Evolutionary conservation across 2,329 filamentous ascomycete genomes (phyloP).

Genomic region (Fusarium domesticum): DNA sequence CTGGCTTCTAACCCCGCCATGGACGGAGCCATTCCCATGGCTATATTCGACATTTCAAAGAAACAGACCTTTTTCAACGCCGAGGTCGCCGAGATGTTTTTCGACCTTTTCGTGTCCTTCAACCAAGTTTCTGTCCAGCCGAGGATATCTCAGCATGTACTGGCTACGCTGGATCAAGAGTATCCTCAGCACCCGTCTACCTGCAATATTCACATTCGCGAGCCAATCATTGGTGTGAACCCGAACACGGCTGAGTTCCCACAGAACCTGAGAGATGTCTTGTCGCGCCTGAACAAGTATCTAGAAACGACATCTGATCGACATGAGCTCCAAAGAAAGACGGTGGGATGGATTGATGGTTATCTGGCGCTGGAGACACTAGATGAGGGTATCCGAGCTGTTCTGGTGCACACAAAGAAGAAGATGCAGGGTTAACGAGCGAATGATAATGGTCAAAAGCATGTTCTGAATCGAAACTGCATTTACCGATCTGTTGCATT

Average conservation of each 20-base stretch:
- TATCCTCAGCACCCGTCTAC: conserved; percentile 62
- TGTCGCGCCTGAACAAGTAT: conserved; percentile 58
- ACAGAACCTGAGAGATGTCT: conserved; percentile 61
- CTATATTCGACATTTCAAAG: conserved; percentile 83
- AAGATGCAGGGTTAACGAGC: conserved; percentile 23
- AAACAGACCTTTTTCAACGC: conserved; percentile 70
- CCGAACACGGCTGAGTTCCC: conserved; percentile 69
- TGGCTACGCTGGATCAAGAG: conserved; percentile 59
- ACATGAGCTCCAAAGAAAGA: conserved; percentile 46
- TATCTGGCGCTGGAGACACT: conserved; percentile 48
- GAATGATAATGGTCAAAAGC: neutral
- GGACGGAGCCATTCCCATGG: conserved; percentile 88
- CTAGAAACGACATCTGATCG: conserved; percentile 46
- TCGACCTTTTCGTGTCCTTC: conserved; percentile 73
- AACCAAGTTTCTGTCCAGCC: conserved; percentile 60
- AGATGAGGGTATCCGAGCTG: conserved; percentile 54
- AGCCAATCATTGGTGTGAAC: conserved; percentile 65
- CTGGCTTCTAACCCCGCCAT: conserved; percentile 77
- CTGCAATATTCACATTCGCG: conserved; percentile 67
- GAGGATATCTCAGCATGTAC: conserved; percentile 70
- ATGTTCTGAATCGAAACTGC: neutral
- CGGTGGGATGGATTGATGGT: conserved; percentile 52
- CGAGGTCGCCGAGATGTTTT: conserved; percentile 70
- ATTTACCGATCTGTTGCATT: neutral
- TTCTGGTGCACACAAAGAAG: conserved; percentile 51